Conservation (phyloP, 768 basidiomycete genomes). For the Coprinopsis sp. region DNA sequence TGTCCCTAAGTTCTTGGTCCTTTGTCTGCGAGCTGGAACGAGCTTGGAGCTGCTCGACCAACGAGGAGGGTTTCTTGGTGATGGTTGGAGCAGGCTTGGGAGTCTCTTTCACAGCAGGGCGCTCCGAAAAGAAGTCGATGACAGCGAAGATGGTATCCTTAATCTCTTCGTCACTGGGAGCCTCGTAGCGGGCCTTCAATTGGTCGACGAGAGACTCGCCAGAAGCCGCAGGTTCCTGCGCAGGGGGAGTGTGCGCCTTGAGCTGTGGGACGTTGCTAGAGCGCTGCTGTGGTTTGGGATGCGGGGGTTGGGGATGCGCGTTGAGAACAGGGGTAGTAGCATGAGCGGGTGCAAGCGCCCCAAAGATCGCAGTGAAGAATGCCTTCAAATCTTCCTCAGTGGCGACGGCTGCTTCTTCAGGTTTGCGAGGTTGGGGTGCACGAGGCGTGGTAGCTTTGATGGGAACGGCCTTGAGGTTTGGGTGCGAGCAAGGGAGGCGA, state of each 20-base stretch:
- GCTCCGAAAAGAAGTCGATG: not conserved
- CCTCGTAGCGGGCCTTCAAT: not conserved
- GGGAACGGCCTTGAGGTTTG: no score
- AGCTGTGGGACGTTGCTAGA: not conserved
- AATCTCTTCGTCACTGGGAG: not conserved
- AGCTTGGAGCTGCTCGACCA: slow-evolving; percentile 29
- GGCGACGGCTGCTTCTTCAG: not conserved
- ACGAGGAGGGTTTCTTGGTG: slow-evolving; percentile 1
- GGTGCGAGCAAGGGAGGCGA: no score
- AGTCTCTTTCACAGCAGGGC: not conserved
- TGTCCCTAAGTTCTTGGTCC: slow-evolving; percentile 33
- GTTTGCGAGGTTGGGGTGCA: no score
- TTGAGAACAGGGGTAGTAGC: not conserved
- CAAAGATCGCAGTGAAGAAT: not conserved
- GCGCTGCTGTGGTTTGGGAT: not conserved
- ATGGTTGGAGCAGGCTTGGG: not conserved
- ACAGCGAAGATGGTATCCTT: not conserved
- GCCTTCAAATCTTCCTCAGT: not conserved
- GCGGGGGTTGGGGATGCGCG: not conserved
- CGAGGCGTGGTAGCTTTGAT: no score
- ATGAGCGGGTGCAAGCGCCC: not conserved
- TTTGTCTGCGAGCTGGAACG: slow-evolving; percentile 29
- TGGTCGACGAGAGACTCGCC: not conserved
- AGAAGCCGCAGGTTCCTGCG: not conserved
- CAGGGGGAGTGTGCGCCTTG: no score